Conservation (phyloP, 345 rosid genomes). For the Brassica juncea region DNA sequence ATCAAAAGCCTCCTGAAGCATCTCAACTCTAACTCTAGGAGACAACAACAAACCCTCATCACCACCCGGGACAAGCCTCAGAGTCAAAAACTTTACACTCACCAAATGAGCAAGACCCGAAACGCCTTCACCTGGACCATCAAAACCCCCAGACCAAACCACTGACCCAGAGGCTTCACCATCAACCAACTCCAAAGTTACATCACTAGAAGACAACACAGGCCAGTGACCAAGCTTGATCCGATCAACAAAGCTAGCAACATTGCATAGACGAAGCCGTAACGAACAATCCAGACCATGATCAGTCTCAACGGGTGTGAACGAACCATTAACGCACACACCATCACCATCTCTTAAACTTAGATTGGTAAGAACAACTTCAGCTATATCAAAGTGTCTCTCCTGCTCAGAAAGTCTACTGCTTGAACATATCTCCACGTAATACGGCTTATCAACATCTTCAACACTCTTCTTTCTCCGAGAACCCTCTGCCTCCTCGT, state of each 20-base stretch:
- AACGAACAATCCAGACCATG: conserved; percentile 50
- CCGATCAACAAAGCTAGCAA: conserved; percentile 53
- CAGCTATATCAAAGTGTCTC: conserved; percentile 79
- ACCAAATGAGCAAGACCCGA: conserved; percentile 79
- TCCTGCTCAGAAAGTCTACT: conserved; percentile 53
- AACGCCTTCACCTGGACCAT: conserved; percentile 83
- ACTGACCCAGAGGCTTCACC: conserved; percentile 44
- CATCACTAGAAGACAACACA: conserved; percentile 57
- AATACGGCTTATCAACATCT: conserved; percentile 52
- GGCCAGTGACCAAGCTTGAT: conserved; percentile 94
- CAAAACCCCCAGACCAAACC: conserved; percentile 71
- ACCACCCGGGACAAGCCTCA: conserved; percentile 57
- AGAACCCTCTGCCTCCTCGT: conserved; percentile 4
- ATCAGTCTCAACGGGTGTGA: conserved; percentile 44
- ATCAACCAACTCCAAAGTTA: conserved; percentile 63
- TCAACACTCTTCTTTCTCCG: conserved; percentile 28
- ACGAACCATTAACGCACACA: conserved; percentile 36
- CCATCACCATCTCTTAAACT: conserved; percentile 48
- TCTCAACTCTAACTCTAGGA: conserved; percentile 76
- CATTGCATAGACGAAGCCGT: conserved; percentile 63
- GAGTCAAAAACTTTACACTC: conserved; percentile 62
- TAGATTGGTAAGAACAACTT: conserved; percentile 63
- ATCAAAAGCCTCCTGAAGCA: conserved; percentile 66
- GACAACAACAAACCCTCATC: conserved; percentile 48
- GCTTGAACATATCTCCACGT: conserved; percentile 50